These are phyloP conservation scores for Tanozyma kutaoensis DNA, from an alignment of 805 yeast genomes.

Conservation along the genomic window DNA sequence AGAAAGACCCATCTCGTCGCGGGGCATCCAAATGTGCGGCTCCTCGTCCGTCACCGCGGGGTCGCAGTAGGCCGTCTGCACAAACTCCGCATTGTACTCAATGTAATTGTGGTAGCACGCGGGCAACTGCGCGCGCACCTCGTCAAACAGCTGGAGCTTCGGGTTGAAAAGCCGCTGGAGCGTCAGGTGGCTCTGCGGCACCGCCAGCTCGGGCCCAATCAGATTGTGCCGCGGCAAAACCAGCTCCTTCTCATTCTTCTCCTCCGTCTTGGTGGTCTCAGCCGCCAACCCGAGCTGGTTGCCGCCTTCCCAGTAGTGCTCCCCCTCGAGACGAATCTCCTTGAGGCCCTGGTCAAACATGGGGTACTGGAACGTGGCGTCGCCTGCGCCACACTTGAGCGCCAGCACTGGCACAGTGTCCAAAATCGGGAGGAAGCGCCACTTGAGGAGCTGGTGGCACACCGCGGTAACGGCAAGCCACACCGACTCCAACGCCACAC, in stretches of 20 bases:
- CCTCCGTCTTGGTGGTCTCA: constrained; percentile 5
- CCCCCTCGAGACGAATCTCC: constrained; percentile 42
- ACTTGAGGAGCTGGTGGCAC: constrained; percentile 45
- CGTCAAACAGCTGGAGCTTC: constrained; percentile 30
- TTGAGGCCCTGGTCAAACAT: constrained; percentile 48
- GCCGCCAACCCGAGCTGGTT: constrained; percentile 22
- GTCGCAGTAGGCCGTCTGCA: constrained; percentile 33
- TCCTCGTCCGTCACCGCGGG: constrained; percentile 43
- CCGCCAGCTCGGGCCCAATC: constrained; percentile 1
- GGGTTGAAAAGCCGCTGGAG: constrained; percentile 26
- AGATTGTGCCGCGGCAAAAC: not conserved
- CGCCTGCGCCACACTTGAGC: constrained; percentile 32
- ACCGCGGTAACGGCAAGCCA: constrained; percentile 42
- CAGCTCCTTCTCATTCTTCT: not conserved
- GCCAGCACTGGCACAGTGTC: constrained; percentile 64
- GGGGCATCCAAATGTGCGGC: constrained; percentile 61
- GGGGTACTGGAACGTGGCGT: constrained; percentile 38
- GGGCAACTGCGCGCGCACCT: constrained; percentile 32
- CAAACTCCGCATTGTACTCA: constrained; percentile 26
- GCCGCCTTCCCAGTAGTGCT: constrained; percentile 32
- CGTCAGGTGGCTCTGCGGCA: too few relatives aligned
- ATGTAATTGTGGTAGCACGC: constrained; percentile 23
- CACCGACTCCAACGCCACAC: constrained; percentile 58
- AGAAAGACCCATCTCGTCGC: constrained; percentile 56
- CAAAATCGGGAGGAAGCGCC: constrained; percentile 46